Evolutionary conservation across 805 yeast species (phyloP).

Genomic region (Metschnikowia cerradonensis): DNA sequence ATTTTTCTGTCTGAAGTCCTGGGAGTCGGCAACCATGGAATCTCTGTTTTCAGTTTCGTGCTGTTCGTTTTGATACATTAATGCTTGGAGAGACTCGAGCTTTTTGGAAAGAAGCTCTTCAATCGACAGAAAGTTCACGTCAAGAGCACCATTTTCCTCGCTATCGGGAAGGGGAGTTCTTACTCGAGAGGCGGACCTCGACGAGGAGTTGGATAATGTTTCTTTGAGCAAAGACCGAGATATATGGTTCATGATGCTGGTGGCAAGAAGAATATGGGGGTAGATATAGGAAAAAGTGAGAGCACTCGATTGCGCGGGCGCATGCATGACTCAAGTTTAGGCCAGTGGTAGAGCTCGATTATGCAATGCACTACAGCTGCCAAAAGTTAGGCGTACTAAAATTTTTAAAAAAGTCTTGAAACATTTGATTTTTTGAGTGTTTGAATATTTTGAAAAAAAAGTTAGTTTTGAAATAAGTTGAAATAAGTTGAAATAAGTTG

Average conservation of each 20-base stretch:
- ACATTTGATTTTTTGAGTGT: too few species aligned
- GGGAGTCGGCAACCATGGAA: slow-evolving; percentile 20
- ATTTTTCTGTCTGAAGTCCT: slow-evolving; percentile 24
- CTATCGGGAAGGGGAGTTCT: slow-evolving; percentile 32
- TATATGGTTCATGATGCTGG: neutral
- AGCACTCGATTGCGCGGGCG: neutral
- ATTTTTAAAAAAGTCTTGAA: too few species aligned
- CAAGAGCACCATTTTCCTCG: slow-evolving; percentile 35
- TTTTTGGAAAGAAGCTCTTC: slow-evolving; percentile 33
- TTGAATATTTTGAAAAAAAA: too few species aligned
- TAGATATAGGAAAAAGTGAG: neutral
- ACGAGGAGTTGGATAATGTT: slow-evolving; percentile 24
- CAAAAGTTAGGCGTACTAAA: neutral
- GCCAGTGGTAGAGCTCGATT: neutral
- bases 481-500: too few species aligned
- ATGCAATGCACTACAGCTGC: neutral
- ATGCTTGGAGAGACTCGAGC: slow-evolving; percentile 28
- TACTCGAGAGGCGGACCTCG: slow-evolving; percentile 30
- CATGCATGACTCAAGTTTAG: neutral
- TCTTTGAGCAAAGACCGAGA: slow-evolving; percentile 14
- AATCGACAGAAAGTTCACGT: slow-evolving; percentile 30
- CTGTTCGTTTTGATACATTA: slow-evolving; percentile 14
- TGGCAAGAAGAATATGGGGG: neutral
- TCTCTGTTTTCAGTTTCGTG: slow-evolving; percentile 18
- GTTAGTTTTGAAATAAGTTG: too few species aligned